Evolutionary conservation across 2,329 filamentous ascomycete genomes (phyloP), one percentile per base, ranked within the genome.

Genomic region (Paramyrothecium roridum): DNA sequence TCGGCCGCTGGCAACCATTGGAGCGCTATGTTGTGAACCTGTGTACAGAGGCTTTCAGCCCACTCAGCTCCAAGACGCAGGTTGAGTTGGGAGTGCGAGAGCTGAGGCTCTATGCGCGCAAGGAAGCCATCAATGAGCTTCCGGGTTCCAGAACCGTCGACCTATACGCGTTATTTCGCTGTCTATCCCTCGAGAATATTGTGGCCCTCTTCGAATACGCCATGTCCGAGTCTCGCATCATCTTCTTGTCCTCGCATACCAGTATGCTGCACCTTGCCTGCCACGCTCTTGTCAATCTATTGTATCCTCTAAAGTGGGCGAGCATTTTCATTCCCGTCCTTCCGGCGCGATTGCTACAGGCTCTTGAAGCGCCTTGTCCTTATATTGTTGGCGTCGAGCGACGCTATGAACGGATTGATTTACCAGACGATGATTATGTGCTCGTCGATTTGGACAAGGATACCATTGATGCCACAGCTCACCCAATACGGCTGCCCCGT

Each of bases 21-120:
- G 95, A 99, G 76, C 87, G 93, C 67, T 99, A 98, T 71, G 93
- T 99, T 34, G 88, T 98, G 74, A 98, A 98, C 70, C 80, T 99
- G 34, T 99, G 95, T 74, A 93, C 93, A 11, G 93, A 98, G 73
- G 95, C 95, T 2, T 89, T 96, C 66, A 93, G 90, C 66, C 95
- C 95, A 1, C 84, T 96, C 52, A 90, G 89, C 34, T 98, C 95
- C 43, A 93, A 96, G 73, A 98, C 93, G 0, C 95, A 99, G 70
- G 92, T 98, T 33, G 95, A 99, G 73, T 80, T 98, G 40, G 88
- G 89, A 1, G 85, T 99, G 33, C 85, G 95, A 56, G 95, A 99
- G 70, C 75, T 99, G 62, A 89, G 92, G 33, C 79, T 99, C 52
- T 98, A 96, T 72, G 93, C 95, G 8, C 86, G 95, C 37, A 96